Conservation (phyloP, 2,329 filamentous ascomycete species). For the Monascus ruber region DNA sequence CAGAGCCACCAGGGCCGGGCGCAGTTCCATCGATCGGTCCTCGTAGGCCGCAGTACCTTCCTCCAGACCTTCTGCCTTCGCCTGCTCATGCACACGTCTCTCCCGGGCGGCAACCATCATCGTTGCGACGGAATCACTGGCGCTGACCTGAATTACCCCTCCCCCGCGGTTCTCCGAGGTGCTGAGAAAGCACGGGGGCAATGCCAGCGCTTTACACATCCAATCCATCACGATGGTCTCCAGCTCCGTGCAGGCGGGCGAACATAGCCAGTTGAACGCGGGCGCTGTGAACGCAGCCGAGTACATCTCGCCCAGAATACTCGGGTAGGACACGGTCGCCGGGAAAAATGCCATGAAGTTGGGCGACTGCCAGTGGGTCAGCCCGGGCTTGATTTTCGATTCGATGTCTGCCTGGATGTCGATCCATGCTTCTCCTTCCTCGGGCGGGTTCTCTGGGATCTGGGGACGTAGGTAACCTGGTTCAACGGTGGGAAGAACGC, state of each 20-base stretch:
- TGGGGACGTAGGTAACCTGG: constrained; percentile 78
- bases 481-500: constrained; percentile 64
- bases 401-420: constrained; percentile 76
- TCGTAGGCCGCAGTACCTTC: constrained; percentile 48
- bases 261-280: constrained; percentile 96
- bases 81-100: constrained; percentile 55
- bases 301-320: constrained; percentile 87
- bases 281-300: constrained; percentile 77
- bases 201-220: constrained; percentile 62
- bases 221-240: constrained; percentile 91
- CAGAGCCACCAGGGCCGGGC: constrained; percentile 66
- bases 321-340: constrained; percentile 65
- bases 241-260: constrained; percentile 80
- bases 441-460: constrained; percentile 57
- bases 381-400: constrained; percentile 73
- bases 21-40: constrained; percentile 55
- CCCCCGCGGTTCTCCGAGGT: constrained; percentile 57
- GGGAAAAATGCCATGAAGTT: constrained; percentile 97
- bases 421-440: constrained; percentile 59
- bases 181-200: constrained; percentile 65
- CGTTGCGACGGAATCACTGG: constrained; percentile 76
- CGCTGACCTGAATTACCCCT: constrained; percentile 88
- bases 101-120: constrained; percentile 81
- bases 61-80: constrained; percentile 37
- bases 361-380: constrained; percentile 90